Evolutionary conservation across 148 eudicot genomes (phyloP).

Genomic region (Amaranthus hypochondriacus): DNA sequence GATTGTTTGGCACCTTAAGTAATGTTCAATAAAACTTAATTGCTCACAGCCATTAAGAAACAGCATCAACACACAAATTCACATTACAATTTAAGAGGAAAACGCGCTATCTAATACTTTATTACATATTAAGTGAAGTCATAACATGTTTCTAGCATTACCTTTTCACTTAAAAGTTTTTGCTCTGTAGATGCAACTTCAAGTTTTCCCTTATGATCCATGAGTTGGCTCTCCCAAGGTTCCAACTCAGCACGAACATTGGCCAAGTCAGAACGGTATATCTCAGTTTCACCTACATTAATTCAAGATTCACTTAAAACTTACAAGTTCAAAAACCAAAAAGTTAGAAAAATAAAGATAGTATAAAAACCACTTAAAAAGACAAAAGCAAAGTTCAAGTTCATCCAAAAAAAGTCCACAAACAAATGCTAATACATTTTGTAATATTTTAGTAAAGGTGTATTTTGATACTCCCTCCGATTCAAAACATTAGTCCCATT

Average conservation of each 20-base stretch:
- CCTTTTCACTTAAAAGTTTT: constrained; percentile 83
- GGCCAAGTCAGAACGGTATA: constrained; percentile 55
- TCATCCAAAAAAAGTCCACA: not conserved
- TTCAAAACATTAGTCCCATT: too few species aligned
- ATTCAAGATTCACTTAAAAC: not conserved
- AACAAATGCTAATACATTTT: not conserved
- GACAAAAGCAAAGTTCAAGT: not conserved
- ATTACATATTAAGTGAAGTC: not conserved
- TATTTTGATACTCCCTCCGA: too few species aligned
- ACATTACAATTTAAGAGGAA: not conserved
- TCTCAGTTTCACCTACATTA: constrained; percentile 77
- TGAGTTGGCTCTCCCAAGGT: constrained; percentile 93
- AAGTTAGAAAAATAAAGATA: not conserved
- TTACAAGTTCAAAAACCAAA: not conserved
- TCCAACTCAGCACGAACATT: constrained; percentile 80
- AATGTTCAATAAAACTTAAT: not conserved
- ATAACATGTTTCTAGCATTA: constrained; percentile 22
- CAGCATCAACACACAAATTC: not conserved
- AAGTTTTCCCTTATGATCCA: constrained; percentile 88
- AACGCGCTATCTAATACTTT: too few species aligned
- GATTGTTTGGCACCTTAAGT: not conserved
- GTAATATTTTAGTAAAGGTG: too few species aligned
- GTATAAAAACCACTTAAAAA: not conserved
- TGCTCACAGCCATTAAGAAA: not conserved
- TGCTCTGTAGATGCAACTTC: constrained; percentile 79